Conservation (phyloP, 139 green algal species). For the Cymbomonas tetramitiformis region DNA sequence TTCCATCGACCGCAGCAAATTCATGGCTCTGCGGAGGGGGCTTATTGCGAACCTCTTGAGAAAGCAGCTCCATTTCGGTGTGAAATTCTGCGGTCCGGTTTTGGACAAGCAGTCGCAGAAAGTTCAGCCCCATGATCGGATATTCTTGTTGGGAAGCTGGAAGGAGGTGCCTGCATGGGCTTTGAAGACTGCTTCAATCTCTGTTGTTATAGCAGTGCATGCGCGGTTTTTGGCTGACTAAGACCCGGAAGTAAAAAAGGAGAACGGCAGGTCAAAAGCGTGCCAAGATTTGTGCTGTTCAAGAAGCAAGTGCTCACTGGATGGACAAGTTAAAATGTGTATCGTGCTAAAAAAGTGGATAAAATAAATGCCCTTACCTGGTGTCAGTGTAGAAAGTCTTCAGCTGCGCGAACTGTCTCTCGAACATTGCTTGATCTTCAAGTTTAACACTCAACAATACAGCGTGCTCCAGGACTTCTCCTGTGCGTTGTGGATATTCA, state of each 20-base stretch:
- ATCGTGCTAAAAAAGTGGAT: too few relatives aligned
- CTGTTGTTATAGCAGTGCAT: not conserved
- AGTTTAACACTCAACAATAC: conserved; percentile 57
- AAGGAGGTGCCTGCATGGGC: conserved; percentile 25
- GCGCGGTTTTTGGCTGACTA: not conserved
- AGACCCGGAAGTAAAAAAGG: not conserved
- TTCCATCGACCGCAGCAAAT: too few relatives aligned
- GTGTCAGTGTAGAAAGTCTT: conserved; percentile 76
- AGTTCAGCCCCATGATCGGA: conserved; percentile 59
- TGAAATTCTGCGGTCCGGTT: conserved; percentile 96
- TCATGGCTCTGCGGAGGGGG: conserved; percentile 10
- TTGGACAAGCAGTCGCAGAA: conserved; percentile 80
- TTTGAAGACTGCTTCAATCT: not conserved
- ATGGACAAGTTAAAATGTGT: too few relatives aligned
- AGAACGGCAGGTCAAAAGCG: not conserved
- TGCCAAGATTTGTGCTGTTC: not conserved
- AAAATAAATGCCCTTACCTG: conserved; percentile 38
- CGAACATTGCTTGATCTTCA: conserved; percentile 67
- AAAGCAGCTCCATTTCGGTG: conserved; percentile 79
- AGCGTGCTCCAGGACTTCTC: conserved; percentile 75
- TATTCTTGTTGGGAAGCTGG: conserved; percentile 46
- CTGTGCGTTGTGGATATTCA: too few relatives aligned
- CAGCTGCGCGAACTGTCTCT: conserved; percentile 76
- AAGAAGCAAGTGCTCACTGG: too few relatives aligned
- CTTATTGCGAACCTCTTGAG: conserved; percentile 32